Evolutionary conservation across 2,329 filamentous ascomycete genomes (phyloP).

Genomic region (Pseudocercospora fuligena): DNA sequence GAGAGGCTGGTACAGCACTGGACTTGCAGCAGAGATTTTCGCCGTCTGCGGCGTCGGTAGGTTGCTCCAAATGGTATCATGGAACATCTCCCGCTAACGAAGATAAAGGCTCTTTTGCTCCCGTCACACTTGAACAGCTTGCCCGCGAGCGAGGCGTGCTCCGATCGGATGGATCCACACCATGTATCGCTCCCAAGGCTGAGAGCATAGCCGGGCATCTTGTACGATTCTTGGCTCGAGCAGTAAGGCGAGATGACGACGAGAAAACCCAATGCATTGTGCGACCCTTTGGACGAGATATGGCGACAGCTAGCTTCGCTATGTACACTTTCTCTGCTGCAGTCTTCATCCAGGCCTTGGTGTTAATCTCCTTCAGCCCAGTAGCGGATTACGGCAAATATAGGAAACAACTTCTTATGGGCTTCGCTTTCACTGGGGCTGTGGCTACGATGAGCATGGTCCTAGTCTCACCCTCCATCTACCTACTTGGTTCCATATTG

Average conservation of each 20-base stretch:
- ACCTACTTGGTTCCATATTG: slow-evolving; percentile 76
- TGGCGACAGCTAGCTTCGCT: slow-evolving; percentile 91
- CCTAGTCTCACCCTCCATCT: slow-evolving; percentile 72
- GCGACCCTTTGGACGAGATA: slow-evolving; percentile 73
- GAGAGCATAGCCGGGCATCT: slow-evolving; percentile 19
- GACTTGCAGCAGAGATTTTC: slow-evolving; percentile 89
- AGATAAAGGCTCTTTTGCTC: slow-evolving; percentile 79
- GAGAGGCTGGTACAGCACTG: slow-evolving; percentile 36
- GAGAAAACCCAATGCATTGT: slow-evolving; percentile 74
- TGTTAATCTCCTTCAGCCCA: slow-evolving; percentile 90
- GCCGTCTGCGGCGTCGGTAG: slow-evolving; percentile 83
- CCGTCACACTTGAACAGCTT: slow-evolving; percentile 87
- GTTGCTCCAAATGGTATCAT: slow-evolving; percentile 39
- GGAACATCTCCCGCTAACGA: slow-evolving; percentile 23
- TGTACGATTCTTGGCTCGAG: slow-evolving; percentile 14
- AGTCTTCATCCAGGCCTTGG: slow-evolving; percentile 81
- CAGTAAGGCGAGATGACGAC: slow-evolving; percentile 40
- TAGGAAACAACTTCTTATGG: slow-evolving; percentile 80
- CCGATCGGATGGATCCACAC: slow-evolving; percentile 71
- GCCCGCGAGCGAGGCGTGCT: slow-evolving; percentile 87
- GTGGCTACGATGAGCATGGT: slow-evolving; percentile 81
- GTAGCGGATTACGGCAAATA: slow-evolving; percentile 90
- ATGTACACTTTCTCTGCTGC: slow-evolving; percentile 95
- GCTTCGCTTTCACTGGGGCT: slow-evolving; percentile 79
- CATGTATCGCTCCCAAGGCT: slow-evolving; percentile 57